These are phyloP conservation scores for Boletus subcaerulescens DNA, from an alignment of 768 basidiomycete species.

Conservation along the genomic window DNA sequence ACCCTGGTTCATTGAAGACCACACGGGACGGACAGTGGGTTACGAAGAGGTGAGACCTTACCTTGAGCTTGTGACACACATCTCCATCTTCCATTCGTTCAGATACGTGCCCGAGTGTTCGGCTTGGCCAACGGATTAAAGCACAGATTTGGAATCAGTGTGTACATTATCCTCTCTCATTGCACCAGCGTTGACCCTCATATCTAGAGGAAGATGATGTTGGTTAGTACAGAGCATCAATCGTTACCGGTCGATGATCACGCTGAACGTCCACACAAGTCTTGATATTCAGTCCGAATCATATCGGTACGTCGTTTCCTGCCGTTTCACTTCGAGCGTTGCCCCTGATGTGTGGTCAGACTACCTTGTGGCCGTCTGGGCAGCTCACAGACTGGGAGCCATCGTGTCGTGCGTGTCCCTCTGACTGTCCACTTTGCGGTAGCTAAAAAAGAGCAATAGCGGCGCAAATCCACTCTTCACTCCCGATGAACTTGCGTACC, in stretches of 20 bases:
- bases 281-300: slow-evolving; percentile 64
- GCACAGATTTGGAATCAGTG: slow-evolving; percentile 34
- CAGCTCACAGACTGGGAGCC: slow-evolving; percentile 53
- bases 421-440: neutral
- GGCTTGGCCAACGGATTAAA: slow-evolving; percentile 40
- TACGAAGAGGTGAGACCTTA: slow-evolving; percentile 35
- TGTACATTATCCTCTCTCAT: slow-evolving; percentile 6
- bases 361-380: slow-evolving; percentile 55
- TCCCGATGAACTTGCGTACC: slow-evolving; percentile 55
- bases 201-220: slow-evolving; percentile 37
- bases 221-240: slow-evolving; percentile 25
- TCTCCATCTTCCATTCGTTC: neutral
- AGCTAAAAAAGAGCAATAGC: slow-evolving; percentile 29
- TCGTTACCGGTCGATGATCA: neutral
- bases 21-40: slow-evolving; percentile 33
- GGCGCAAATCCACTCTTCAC: slow-evolving; percentile 64
- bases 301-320: slow-evolving; percentile 45
- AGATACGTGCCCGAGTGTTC: slow-evolving; percentile 36
- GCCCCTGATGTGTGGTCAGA: slow-evolving; percentile 31
- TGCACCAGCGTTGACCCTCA: neutral
- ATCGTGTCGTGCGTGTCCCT: slow-evolving; percentile 49
- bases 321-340: neutral
- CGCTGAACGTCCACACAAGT: slow-evolving; percentile 38
- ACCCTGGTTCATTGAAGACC: slow-evolving; percentile 44
- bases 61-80: neutral